Base-by-base conservation (phyloP, 768 basidiomycete genomes). In the Heimioporus sp. region DNA sequence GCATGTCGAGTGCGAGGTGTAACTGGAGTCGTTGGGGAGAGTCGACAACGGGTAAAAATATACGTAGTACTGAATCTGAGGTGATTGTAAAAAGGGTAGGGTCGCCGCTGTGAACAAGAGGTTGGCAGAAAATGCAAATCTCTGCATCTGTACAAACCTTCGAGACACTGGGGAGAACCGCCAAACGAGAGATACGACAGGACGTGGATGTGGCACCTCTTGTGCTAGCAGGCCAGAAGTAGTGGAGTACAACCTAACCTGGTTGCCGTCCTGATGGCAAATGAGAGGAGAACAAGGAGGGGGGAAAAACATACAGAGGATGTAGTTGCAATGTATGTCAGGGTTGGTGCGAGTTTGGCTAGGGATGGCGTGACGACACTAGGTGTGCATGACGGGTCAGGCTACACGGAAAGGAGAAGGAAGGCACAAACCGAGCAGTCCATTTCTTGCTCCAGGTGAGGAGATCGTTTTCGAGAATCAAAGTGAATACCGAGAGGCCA, bases 31-130 rank as follows among this genome's bases (percentile, higher is more conserved):
- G 80, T 55, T 85, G 82, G 12, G 92, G 92, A 15, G 85, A 82
- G 66, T 97, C 94, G 41, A 97, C 72, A 12, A 97, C 90, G 6
- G 94, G 91, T 32, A 90, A 73, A 67, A 91, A 95, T 61, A 97
- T 83, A 20, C 94, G 84, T 34, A 96, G 66, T 5, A 86, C 87
- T 1, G 89, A 81, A 60, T 94, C 90, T 21, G 83, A 80, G 13
- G 94, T 92, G 53, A 90, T 79, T 34, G 92, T 93, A 65, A 90
- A 94, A 4, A 96, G 75, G 49, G 87, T 82, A 2, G 86, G 73
- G 64, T 91, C 88, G 61, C 87, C 84, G 38, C 90, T 90, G 56
- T 30, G 38, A 36, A 58, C 40, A 16, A 40, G 51, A 46, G 31
- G 28, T 55, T 37, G 48, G 49, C n/a, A 36, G 39, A 32, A 38